phyloP scores from a whole-genome alignment of 1,139 yeast genomes.

The Yamadazyma atmosphaerica region DNA sequence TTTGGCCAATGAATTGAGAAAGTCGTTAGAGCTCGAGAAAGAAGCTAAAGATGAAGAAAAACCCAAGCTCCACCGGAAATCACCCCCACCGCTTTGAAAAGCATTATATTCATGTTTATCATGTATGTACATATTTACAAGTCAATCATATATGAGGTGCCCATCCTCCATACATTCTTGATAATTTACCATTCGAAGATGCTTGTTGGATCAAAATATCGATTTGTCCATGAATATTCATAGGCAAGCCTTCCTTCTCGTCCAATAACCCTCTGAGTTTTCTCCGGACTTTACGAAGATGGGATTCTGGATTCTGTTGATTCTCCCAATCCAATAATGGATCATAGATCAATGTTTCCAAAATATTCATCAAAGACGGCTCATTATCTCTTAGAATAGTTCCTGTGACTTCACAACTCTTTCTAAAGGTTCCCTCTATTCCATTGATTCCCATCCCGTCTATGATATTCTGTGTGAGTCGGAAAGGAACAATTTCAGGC shows the following conservation, averaged over 20 bases:
- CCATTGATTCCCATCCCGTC: conserved; percentile 93
- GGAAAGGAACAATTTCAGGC: conserved; percentile 94
- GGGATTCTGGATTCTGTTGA: conserved; percentile 56
- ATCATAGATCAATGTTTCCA: conserved; percentile 92
- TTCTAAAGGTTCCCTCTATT: conserved; percentile 86
- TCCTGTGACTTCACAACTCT: conserved; percentile 83
- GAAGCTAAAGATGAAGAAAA: neutral
- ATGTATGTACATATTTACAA: too few relatives aligned
- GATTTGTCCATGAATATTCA: conserved; percentile 91
- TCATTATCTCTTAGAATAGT: conserved; percentile 74
- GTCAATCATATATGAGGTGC: conserved; percentile 55
- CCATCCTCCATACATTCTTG: conserved; percentile 96
- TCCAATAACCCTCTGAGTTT: conserved; percentile 80
- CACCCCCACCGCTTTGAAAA: conserved; percentile 16
- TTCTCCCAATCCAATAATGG: conserved; percentile 77
- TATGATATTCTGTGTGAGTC: conserved; percentile 83
- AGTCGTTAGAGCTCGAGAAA: too few relatives aligned
- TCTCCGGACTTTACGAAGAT: conserved; percentile 72
- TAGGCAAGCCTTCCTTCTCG: conserved; percentile 79
- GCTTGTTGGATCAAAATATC: conserved; percentile 88
- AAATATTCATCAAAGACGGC: conserved; percentile 83
- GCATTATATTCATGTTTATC: neutral
- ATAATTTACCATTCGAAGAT: conserved; percentile 64
- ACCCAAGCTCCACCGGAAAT: conserved; percentile 15
- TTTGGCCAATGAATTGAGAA: too few relatives aligned